Evolutionary conservation across 768 basidiomycete genomes (phyloP).

Genomic region (Phanerochaete sordida): DNA sequence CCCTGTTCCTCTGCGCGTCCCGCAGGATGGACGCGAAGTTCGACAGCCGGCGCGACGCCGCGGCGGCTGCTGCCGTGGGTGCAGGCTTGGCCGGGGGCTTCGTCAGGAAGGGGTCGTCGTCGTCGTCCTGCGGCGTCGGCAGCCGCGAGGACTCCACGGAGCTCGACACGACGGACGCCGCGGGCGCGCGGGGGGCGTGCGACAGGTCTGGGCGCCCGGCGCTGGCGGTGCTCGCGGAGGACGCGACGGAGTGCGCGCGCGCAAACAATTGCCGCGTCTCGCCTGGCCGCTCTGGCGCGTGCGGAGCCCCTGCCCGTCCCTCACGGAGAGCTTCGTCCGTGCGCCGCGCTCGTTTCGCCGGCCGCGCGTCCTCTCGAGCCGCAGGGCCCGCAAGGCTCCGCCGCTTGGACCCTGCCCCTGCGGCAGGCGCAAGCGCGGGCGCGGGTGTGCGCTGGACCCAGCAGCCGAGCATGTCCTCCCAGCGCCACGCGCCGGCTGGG

Average conservation of each 20-base stretch:
- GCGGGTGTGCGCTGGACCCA: constrained; percentile 40
- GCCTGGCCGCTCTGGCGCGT: no score
- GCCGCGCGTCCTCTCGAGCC: not conserved
- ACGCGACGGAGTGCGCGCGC: not conserved
- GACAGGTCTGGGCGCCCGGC: not conserved
- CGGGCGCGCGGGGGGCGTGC: not conserved
- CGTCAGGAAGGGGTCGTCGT: not conserved
- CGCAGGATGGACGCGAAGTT: constrained; percentile 2
- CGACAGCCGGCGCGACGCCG: not conserved
- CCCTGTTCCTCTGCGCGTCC: constrained; percentile 3
- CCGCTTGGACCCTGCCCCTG: not conserved
- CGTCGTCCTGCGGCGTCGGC: not conserved
- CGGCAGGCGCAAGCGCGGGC: no score
- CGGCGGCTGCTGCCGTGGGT: no score
- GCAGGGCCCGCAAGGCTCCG: not conserved
- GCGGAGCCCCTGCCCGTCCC: no score
- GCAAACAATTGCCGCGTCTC: no score
- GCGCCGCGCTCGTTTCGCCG: not conserved
- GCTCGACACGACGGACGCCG: not conserved
- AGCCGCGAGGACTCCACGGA: not conserved
- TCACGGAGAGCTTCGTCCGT: no score
- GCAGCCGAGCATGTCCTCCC: constrained; percentile 44
- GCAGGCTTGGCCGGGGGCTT: not conserved
- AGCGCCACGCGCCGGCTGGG: constrained; percentile 35
- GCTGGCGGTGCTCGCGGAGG: not conserved